Evolutionary conservation across 805 yeast species (phyloP), one percentile per base, ranked within the genome.

Genomic region (Saccharomycopsis babjevae): DNA sequence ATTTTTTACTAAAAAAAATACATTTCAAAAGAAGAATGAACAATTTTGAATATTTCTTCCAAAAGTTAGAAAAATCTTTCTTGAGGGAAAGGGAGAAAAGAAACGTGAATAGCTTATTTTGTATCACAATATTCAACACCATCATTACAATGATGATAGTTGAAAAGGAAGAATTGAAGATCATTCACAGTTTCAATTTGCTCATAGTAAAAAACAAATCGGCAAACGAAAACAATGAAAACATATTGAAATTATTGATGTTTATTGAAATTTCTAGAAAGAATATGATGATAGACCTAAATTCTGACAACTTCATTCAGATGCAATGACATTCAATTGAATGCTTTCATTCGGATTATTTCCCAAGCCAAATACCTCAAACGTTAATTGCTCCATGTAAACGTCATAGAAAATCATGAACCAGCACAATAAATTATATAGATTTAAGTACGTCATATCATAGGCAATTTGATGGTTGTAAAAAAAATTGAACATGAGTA

Each of bases 381-480:
- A 22, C n/a, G 59, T 50, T 34, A 43, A 57, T 34, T 57, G 46
- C 15, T 63, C 64, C 46, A 60, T 50, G 13, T 50, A 50, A 20
- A 56, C 28, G 22, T 58, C 61, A 46, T 58, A 61, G 39, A 61
- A 30, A 55, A 63, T 34, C 40, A 59, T 58, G 32, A 61, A 28
- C 65, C 65, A 63, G 32, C 58, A 38, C 20, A 61, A 36, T 50
- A 54, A 36, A 38, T 63, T 63, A 43, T 54, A 63, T 16, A 52
- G 28, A 57, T 61, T 61, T 28, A 63, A 50, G 28, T 58, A 63
- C 30, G 57, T 36, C 60, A 63, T 57, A 54, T 63, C 65, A 39
- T 63, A 61, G 42, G 65, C 61, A 22, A 63, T 50, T 50, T 63
- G 65, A 55, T 63, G 65, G 52, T 61, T 56, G 39, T 63, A 63